Conservation (phyloP, 371 early-diverging fungal genomes). For the Paramicrosporidium saccamoebae region DNA sequence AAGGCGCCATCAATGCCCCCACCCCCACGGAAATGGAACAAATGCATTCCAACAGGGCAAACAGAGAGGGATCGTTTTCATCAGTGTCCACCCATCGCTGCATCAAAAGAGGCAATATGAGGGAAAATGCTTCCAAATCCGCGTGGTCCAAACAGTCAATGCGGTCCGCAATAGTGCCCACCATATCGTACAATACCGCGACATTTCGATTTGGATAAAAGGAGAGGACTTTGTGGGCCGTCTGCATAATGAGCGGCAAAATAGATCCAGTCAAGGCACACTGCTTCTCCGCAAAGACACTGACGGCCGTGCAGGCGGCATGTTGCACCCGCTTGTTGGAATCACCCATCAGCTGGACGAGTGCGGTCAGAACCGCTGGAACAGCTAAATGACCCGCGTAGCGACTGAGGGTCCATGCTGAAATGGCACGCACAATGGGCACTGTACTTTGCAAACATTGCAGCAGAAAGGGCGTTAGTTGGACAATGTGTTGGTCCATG, state of each 20-base stretch:
- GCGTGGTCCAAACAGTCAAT: too few species aligned
- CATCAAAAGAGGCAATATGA: conserved; percentile 50
- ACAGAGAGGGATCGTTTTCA: conserved; percentile 47
- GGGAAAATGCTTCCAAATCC: conserved; percentile 25
- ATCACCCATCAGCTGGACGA: conserved; percentile 40
- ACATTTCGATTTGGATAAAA: conserved; percentile 63
- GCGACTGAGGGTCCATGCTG: conserved; percentile 84
- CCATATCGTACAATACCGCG: conserved; percentile 58
- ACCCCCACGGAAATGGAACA: conserved; percentile 53
- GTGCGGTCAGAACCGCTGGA: conserved; percentile 36
- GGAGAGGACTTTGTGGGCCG: conserved; percentile 30
- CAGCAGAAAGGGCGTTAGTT: conserved; percentile 46
- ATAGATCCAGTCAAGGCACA: conserved; percentile 35
- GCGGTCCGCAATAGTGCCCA: conserved; percentile 66
- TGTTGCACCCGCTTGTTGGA: conserved; percentile 76
- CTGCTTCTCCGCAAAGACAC: conserved; percentile 63
- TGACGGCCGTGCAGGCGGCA: conserved; percentile 71
- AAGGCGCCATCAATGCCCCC: conserved; percentile 44
- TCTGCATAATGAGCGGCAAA: conserved; percentile 34
- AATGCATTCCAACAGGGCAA: conserved; percentile 72
- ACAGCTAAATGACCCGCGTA: conserved; percentile 42
- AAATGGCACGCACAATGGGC: conserved; percentile 71
- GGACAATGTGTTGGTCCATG: conserved; percentile 54
- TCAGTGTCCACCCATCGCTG: conserved; percentile 34
- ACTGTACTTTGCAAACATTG: conserved; percentile 35